Conservation (phyloP, 495 filamentous ascomycete species). For the Diplogelasinospora grovesii region DNA sequence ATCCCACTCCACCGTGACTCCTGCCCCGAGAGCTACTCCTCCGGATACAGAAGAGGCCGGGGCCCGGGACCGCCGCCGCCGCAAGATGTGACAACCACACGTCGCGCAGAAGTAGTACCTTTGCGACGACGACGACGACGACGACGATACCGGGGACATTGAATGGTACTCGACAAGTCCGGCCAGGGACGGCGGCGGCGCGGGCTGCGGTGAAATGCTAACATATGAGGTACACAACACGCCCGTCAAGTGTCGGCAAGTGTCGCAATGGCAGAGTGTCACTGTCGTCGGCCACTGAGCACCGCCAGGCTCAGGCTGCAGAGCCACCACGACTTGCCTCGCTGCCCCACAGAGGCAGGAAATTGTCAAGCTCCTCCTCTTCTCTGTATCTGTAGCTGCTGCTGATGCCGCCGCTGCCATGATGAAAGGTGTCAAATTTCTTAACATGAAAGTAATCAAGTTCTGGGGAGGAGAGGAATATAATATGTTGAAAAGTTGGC, state of each 20-base stretch:
- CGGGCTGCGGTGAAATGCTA: conserved; percentile 15
- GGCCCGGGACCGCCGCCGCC: too few relatives aligned
- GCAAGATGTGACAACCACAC: conserved; percentile 61
- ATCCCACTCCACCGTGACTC: too few relatives aligned
- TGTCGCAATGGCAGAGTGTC: conserved; percentile 58
- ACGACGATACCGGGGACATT: too few relatives aligned
- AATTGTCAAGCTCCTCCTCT: too few relatives aligned
- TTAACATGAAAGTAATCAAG: too few relatives aligned
- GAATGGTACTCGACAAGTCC: conserved; percentile 43
- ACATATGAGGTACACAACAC: conserved; percentile 51
- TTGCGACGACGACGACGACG: conserved; percentile 34
- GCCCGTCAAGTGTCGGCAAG: conserved; percentile 55
- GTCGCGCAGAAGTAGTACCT: conserved; percentile 60
- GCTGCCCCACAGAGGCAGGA: conserved; percentile 53
- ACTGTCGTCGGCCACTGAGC: conserved; percentile 17
- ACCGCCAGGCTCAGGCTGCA: conserved; percentile 20
- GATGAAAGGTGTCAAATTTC: too few relatives aligned
- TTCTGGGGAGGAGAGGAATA: too few relatives aligned
- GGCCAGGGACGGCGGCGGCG: conserved; percentile 26
- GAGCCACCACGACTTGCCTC: conserved; percentile 31
- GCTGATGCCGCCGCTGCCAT: too few relatives aligned
- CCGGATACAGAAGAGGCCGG: too few relatives aligned
- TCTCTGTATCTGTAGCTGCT: too few relatives aligned
- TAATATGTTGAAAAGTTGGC: too few relatives aligned
- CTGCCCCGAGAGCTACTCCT: too few relatives aligned